Percentiles rank a stretch among this genome's conserved stretches.
Conservation (phyloP, 2,329 filamentous ascomycete genomes). For the Parasarocladium wereldwijsianum region DNA sequence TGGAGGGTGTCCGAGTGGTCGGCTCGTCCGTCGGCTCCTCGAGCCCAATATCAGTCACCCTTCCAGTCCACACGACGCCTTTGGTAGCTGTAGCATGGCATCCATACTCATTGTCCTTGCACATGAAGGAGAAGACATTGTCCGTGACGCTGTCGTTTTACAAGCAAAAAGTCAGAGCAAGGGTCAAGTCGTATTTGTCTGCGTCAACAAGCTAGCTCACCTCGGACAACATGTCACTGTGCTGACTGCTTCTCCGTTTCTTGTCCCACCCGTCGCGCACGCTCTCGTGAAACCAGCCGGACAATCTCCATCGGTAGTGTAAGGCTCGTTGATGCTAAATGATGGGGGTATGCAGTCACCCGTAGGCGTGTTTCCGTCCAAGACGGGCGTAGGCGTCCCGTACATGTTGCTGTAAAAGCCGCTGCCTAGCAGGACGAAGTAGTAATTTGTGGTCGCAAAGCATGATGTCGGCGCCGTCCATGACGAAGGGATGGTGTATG, state of each 20-base stretch:
- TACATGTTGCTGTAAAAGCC: constrained; percentile 6
- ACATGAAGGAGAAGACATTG: too few species aligned
- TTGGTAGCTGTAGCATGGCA: too few species aligned
- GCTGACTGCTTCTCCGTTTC: constrained; percentile 4
- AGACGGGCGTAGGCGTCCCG: constrained; percentile 7
- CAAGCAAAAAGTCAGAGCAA: too few species aligned
- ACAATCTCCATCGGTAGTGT: constrained; percentile 6
- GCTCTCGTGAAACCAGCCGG: constrained; percentile 6
- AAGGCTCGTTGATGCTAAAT: constrained; percentile 5
- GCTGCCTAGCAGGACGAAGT: constrained; percentile 3
- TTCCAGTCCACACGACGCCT: too few species aligned
- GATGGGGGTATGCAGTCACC: constrained; percentile 7
- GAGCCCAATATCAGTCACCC: too few species aligned
- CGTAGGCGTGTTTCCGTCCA: constrained; percentile 5
- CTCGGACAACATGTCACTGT: constrained; percentile 8
- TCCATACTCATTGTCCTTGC: too few species aligned
- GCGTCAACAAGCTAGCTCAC: too few species aligned
- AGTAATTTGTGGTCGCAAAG: too few species aligned
- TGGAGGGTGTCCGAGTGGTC: too few species aligned
- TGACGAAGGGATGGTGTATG: constrained; percentile 5
- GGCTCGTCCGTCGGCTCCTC: too few species aligned
- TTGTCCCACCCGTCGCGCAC: constrained; percentile 8
- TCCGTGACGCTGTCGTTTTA: too few species aligned
- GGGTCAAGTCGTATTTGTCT: too few species aligned
- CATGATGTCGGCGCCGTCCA: constrained; percentile 7